Base-by-base conservation (phyloP, 2,329 filamentous ascomycete genomes). In the Epichloe typhina region DNA sequence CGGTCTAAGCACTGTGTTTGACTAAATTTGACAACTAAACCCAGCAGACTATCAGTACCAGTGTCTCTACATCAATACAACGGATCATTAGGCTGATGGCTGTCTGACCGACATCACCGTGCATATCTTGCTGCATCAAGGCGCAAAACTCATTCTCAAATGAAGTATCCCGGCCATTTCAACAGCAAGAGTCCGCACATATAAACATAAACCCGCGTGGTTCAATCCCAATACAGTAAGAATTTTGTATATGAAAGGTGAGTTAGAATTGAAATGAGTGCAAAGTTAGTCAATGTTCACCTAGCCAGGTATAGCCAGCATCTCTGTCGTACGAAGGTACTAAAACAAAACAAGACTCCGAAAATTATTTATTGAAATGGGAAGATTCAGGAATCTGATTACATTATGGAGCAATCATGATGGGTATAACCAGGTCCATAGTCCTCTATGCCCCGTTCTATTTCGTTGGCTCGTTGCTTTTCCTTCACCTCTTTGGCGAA, bases 401-500 rank as follows among this genome's bases (percentile, higher is more conserved):
- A 80, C 83, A 86, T 85, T 40, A 84, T 62, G 23, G 61, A 60
- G 60, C 83, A 87, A 54, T 75, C 73, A 38, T 72, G 69, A 54
- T 75, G 73, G 50, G 73, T 76, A 62, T 86, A 86, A 45, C 72
- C 69, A 47, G 81, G 77, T 1, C 85, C 86, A 59, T 84, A 88
- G 55, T 82, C 73, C 62, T 89, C 86, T 49, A 82, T 74, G 4
- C 84, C 82, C n/a, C 83, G 79, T 62, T 87, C 85, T 17, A 79
- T 74, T 62, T 93, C 86, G 60, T 91, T 90, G 50, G 83, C 79
- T 57, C 70, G 72, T 54, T 84, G 74, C 61, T 86, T 86, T 58
- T 80, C 75, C 55, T 79, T 83, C 38, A 80, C 75, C 61, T 86
- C 83, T 49, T 76, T 76, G 2, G 84, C 82, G 56, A 95, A 94